A percentile compares a stretch with the other conserved stretches of the same genome.
phyloP scores from a whole-genome alignment of 305 asterid species.

The Rubia peregrina region DNA sequence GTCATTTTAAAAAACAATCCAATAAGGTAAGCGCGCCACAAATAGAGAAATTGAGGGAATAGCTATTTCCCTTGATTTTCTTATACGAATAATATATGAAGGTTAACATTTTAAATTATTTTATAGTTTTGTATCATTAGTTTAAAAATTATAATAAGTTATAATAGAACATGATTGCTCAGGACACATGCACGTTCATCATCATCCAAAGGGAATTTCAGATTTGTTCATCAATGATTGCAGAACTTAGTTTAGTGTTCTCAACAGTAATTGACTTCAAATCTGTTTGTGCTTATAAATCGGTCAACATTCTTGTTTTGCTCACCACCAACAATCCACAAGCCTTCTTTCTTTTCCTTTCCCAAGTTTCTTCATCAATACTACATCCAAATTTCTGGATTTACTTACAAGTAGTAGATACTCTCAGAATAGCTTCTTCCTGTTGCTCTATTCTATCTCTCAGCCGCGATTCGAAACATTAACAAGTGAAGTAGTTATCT shows the following conservation, averaged over 20 bases:
- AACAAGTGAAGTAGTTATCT: neutral
- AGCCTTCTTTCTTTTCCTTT: neutral
- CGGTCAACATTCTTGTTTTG: neutral
- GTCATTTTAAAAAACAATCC: no score
- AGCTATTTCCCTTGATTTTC: no score
- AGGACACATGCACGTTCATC: neutral
- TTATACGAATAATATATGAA: no score
- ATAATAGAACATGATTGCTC: no score
- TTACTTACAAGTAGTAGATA: neutral
- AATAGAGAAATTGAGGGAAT: no score
- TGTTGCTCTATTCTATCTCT: slow-evolving; percentile 9
- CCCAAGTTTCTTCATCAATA: neutral
- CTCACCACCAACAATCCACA: neutral
- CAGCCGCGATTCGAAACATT: slow-evolving; percentile 15
- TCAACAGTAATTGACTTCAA: neutral
- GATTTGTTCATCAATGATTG: neutral
- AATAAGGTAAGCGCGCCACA: no score
- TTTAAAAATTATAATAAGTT: no score
- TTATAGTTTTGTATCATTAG: no score
- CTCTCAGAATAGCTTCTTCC: neutral
- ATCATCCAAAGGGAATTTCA: neutral
- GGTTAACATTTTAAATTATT: no score
- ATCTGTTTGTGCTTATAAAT: neutral
- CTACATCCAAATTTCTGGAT: neutral
- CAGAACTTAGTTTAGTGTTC: neutral